phyloP scores from a whole-genome alignment of 1,284 basidiomycete species.

The Neonothopanus nambi region DNA sequence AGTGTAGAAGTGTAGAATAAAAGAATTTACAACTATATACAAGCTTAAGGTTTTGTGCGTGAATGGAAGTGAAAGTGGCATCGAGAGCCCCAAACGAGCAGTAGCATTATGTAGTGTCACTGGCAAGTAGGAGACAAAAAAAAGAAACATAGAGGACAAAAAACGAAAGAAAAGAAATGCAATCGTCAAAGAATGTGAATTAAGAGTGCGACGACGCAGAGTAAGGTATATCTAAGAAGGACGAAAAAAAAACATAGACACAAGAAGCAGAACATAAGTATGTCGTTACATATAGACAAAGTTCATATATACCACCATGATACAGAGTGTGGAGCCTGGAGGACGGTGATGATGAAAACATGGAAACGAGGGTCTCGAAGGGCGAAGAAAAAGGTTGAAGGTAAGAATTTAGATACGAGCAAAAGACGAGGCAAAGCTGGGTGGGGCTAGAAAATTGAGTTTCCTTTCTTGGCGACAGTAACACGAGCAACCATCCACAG shows the following conservation, averaged over 20 bases:
- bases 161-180: too few species aligned
- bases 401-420: too few species aligned
- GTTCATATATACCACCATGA: background rate
- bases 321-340: background rate
- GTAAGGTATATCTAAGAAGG: background rate
- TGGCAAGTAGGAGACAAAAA: too few species aligned
- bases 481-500: too few species aligned
- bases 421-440: too few species aligned
- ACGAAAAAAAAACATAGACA: background rate
- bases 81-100: too few species aligned
- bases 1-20: background rate
- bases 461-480: too few species aligned
- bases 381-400: background rate
- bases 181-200: too few species aligned
- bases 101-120: too few species aligned
- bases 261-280: background rate
- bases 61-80: background rate
- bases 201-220: too few species aligned
- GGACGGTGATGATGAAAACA: background rate
- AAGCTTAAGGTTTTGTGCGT: background rate
- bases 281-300: slow-evolving; percentile 2
- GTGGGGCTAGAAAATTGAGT: too few species aligned
- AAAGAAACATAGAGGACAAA: too few species aligned
- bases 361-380: background rate
- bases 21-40: background rate